These are phyloP conservation scores for Collybia sp. DNA, from an alignment of 768 basidiomycete species.

Conservation along the genomic window DNA sequence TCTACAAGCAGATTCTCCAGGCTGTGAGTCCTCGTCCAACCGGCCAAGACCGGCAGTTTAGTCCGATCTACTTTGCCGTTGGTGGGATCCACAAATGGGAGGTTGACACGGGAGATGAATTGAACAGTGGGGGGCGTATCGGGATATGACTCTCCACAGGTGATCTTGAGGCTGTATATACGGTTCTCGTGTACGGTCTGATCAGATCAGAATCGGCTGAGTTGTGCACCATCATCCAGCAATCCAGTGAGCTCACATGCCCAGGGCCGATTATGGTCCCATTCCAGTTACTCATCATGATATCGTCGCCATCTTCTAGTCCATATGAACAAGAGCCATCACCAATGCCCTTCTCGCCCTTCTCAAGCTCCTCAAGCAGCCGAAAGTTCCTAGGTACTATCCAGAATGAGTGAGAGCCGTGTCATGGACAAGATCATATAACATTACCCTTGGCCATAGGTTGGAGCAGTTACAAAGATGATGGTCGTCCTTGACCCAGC, in stretches of 20 bases:
- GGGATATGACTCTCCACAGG: conserved; percentile 73
- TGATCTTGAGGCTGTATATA: conserved; percentile 93
- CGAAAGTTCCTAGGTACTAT: conserved; percentile 95
- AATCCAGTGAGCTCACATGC: conserved; percentile 56
- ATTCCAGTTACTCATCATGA: conserved; percentile 98
- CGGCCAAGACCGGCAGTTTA: conserved; percentile 66
- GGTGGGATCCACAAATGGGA: conserved; percentile 79
- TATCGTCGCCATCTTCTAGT: conserved; percentile 91
- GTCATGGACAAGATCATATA: not conserved
- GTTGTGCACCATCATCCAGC: not conserved
- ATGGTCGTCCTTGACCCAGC: not conserved
- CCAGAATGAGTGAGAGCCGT: not conserved
- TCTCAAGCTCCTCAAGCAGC: conserved; percentile 96
- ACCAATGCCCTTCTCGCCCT: conserved; percentile 99
- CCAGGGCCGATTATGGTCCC: conserved; percentile 99
- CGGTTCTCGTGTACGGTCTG: conserved; percentile 98
- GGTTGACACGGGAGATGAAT: conserved; percentile 86
- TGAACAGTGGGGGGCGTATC: conserved; percentile 76
- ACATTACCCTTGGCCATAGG: conserved; percentile 49
- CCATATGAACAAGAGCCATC: conserved; percentile 98
- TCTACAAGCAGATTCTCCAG: conserved; percentile 92
- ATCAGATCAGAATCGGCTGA: not conserved
- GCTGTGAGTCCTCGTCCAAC: conserved; percentile 74
- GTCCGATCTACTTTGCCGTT: conserved; percentile 75
- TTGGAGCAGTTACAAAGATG: conserved; percentile 4